Percentiles rank a stretch among this genome's conserved stretches.
phyloP scores from a whole-genome alignment of 2,329 filamentous ascomycete genomes.

The Ophiostoma pallidulum region DNA sequence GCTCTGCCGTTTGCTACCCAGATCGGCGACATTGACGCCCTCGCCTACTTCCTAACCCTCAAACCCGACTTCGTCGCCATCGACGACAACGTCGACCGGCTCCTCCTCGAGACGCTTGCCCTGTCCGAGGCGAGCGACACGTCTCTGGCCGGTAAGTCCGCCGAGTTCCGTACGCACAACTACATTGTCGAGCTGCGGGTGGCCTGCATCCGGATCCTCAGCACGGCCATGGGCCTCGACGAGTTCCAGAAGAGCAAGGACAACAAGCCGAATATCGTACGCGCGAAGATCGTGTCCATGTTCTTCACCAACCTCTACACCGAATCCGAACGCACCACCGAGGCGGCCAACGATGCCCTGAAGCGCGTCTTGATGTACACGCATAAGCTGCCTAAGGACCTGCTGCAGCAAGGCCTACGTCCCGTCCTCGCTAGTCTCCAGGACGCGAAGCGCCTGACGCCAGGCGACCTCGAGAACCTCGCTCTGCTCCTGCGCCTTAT shows the following conservation, averaged over 20 bases:
- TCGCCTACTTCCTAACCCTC: slow-evolving; percentile 87
- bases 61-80: slow-evolving; percentile 85
- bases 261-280: slow-evolving; percentile 41
- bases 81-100: slow-evolving; percentile 79
- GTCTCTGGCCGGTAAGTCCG: slow-evolving; percentile 80
- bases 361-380: slow-evolving; percentile 81
- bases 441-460: slow-evolving; percentile 81
- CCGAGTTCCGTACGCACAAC: slow-evolving; percentile 91
- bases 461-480: slow-evolving; percentile 82
- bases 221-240: slow-evolving; percentile 85
- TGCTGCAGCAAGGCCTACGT: slow-evolving; percentile 85
- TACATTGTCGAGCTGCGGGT: slow-evolving; percentile 86
- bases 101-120: slow-evolving; percentile 88
- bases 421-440: slow-evolving; percentile 96
- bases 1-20: slow-evolving; percentile 90
- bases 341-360: slow-evolving; percentile 83
- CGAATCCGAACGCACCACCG: slow-evolving; percentile 83
- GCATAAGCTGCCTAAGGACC: slow-evolving; percentile 86
- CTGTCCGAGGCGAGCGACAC: slow-evolving; percentile 93
- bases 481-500: slow-evolving; percentile 81
- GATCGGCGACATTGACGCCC: slow-evolving; percentile 96
- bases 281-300: slow-evolving; percentile 73
- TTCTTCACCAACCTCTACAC: slow-evolving; percentile 98
- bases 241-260: slow-evolving; percentile 74
- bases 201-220: slow-evolving; percentile 85